Evolutionary conservation across 768 basidiomycete species (phyloP), one percentile per base, ranked within the genome.

Genomic region (Xerocomus spinulosus): DNA sequence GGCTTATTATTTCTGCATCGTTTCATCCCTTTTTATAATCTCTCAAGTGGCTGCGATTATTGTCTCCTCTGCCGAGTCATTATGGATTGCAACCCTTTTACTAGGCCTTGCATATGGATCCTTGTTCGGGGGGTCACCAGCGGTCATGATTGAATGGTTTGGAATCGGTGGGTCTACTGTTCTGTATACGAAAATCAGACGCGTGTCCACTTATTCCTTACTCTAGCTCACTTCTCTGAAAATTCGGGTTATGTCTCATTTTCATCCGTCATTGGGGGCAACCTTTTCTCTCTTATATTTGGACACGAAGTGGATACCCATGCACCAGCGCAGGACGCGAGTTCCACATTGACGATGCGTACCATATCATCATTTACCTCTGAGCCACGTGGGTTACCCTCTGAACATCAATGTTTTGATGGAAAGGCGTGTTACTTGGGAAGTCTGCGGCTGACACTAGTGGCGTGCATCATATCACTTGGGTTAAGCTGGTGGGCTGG

Each of bases 231-330:
- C 61, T 86, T 88, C 57, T 83, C 83, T 1, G 85, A 92, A 69
- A 93, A 93, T 66, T 92, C 84, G 86, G 91, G 91, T 9, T 88
- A 79, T 61, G 71, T 87, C 17, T 79, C 80, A n/a, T 67, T 90
- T 39, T 78, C 87, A 0, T 88, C 92, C 1, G 68, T 91, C 43
- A 13, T 83, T 5, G 88, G 85, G 4, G 85, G 85, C 0, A 94
- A 93, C 67, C 40, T 92, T 2, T 87, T 92, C 65, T 91, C 89
- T 18, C 54, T 94, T 44, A 72, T 83, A 35, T 93, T 93, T 57
- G 92, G 92, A 5, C 74, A 72, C 39, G 85, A 89, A 54, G 75
- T 92, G 28, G 92, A 95, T 55, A 74, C 82, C 4, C 87, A 94
- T 56, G 79, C 70, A 4, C 51, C 68, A 2, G 14, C 13, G 13